phyloP scores from a whole-genome alignment of 495 filamentous ascomycete genomes.

The Terfezia boudieri region DNA sequence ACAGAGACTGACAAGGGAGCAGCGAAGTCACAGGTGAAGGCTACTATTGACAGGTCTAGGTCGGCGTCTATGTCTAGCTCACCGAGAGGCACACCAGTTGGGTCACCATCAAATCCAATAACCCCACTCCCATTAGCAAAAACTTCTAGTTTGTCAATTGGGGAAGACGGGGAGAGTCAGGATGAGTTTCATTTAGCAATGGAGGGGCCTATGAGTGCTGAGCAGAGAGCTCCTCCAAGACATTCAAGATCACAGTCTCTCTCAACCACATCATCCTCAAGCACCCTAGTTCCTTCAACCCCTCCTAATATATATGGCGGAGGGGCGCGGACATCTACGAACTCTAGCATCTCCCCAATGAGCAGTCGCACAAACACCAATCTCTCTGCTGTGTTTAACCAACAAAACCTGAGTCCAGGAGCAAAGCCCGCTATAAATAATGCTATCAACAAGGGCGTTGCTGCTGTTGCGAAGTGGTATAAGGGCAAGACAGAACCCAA shows the following conservation, averaged over 20 bases:
- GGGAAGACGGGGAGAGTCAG: not conserved
- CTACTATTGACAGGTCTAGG: not conserved
- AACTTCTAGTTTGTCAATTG: not conserved
- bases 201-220: not conserved
- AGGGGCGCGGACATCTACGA: not conserved
- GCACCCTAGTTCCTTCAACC: not conserved
- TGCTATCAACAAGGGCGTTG: slow-evolving; percentile 48
- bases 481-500: slow-evolving; percentile 20
- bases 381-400: not conserved
- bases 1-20: slow-evolving; percentile 11
- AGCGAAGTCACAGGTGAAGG: slow-evolving; percentile 10
- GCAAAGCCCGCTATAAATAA: not conserved
- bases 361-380: not conserved
- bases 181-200: not conserved
- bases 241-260: not conserved
- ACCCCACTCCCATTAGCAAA: not conserved
- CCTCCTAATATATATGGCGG: not conserved
- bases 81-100: not conserved
- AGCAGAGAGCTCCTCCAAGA: not conserved
- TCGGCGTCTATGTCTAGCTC: not conserved
- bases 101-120: not conserved
- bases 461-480: slow-evolving; percentile 61
- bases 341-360: not conserved
- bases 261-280: not conserved
- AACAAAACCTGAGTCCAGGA: not conserved